These are phyloP conservation scores for Russula vinacea DNA, from an alignment of 768 basidiomycete genomes.

Conservation along the genomic window DNA sequence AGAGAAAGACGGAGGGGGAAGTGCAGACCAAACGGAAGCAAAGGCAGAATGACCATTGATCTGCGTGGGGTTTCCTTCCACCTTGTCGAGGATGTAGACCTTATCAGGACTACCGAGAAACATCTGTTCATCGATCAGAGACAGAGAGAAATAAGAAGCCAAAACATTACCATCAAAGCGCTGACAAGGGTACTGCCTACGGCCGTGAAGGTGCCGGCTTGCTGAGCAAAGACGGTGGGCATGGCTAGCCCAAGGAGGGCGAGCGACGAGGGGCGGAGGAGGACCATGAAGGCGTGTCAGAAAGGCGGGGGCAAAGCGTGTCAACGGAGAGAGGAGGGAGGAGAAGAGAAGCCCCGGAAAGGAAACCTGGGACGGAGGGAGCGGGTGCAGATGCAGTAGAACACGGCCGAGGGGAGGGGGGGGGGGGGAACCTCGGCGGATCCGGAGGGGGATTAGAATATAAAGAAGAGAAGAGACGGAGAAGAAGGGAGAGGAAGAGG, in stretches of 20 bases:
- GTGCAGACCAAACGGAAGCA: constrained; percentile 11
- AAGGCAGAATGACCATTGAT: constrained; percentile 1
- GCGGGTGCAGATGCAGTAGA: not conserved
- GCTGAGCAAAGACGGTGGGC: not conserved
- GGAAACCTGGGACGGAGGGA: not conserved
- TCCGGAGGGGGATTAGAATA: not conserved
- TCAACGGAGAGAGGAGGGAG: not conserved
- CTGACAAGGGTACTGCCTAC: constrained; percentile 3
- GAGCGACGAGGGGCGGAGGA: not conserved
- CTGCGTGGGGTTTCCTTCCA: not conserved
- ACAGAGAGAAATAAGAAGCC: no score
- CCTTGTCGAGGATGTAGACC: constrained; percentile 21
- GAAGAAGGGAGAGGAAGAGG: not conserved
- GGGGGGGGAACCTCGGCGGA: not conserved
- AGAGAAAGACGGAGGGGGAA: not conserved
- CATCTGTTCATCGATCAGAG: constrained; percentile 5
- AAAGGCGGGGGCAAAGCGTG: not conserved
- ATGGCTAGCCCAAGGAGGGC: not conserved
- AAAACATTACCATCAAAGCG: constrained; percentile 12
- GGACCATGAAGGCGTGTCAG: not conserved
- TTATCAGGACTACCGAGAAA: constrained; percentile 7
- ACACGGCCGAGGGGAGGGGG: not conserved
- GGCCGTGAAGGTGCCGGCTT: not conserved
- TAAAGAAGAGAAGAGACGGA: not conserved
- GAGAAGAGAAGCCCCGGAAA: not conserved